Evolutionary conservation across 2,329 filamentous ascomycete genomes (phyloP), one percentile per base, ranked within the genome.

Genomic region (Chaetomiaceae sp.): DNA sequence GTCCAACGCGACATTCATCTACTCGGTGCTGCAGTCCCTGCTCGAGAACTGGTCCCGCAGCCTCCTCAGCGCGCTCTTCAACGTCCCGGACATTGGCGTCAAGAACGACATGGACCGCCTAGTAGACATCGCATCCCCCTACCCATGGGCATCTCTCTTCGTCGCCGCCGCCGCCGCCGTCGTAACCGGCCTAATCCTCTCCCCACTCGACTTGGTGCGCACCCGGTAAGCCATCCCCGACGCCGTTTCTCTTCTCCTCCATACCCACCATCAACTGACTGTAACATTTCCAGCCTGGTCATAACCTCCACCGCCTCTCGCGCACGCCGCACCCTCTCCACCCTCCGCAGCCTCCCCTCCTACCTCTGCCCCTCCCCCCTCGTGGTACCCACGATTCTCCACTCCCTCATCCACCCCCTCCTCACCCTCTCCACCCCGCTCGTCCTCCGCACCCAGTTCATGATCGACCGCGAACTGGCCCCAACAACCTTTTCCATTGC

Each of bases 21-120:
- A 97, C 71, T 88, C 85, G 0, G 82, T 96, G 42, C 77, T 97
- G 16, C 82, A 91, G 57, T 90, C 90, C 10, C 86, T 95, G 7
- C 74, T 96, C 27, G 94, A 97, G 68, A 91, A 89, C 62, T 99
- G 95, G 85, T 88, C 91, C 9, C 82, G 90, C 63, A 94, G 90
- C 64, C 79, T 96, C 48, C 77, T 97, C n/a, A 90, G 90, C 40
- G 92, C 94, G 1, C 77, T 97, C 5, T 80, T 97, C 61, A 95
- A 95, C 58, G 81, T 97, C 13, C 91, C 92, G 1, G 92, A 97
- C 64, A 75, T 90, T 29, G 88, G 87, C 8, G 74, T 90, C 50
- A 83, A 81, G 61, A 86, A 88, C 52, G 85, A 90, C 46, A 78
- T 90, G 41, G 90, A 95, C 65, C 84, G 91, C 18, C 75, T 92